Evolutionary conservation across 2,329 filamentous ascomycete genomes (phyloP), one percentile per base, ranked within the genome.

Genomic region (Apiospora hydei): DNA sequence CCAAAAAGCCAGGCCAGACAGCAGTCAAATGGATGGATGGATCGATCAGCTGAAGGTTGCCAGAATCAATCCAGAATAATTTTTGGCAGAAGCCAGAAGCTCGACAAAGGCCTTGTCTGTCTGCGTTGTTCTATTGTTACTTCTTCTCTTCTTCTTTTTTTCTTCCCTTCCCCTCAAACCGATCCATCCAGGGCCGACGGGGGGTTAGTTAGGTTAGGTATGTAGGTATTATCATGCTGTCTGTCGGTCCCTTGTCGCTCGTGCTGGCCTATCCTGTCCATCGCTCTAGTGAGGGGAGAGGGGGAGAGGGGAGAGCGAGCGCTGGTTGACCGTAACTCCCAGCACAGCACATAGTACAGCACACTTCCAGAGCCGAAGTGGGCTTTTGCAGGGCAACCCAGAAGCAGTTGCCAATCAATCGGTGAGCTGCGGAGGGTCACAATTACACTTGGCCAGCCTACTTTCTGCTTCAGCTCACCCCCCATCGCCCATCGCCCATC

Each of bases 391-490:
- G 57, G 57, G 34, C 57, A 64, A n/a, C 57, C 57, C 30, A 64
- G 34, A 41, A 21, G 3, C 57, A 13, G 34, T 64, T 64, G 34
- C 57, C 57, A 64, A 64, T 64, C 57, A 64, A 64, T 38, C 57
- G 51, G 57, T 41, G 57, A 64, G 57, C 57, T 64, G 57, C 34
- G 30, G 57, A 64, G 57, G 53, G 53, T 61, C 53, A 61, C 53
- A 61, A 61, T 61, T 61, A 61, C 53, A 61, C 53, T 61, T 61
- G 53, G 53, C 53, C 53, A 61, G 53, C 53, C 53, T 61, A 61
- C 53, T 64, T 64, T 21, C 57, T 16, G 34, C 57, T 41, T 64
- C 57, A 64, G 57, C 57, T 64, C 14, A 26, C 21, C 53, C n/a
- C n/a, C n/a, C n/a, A n/a, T n/a, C n/a, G n/a, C n/a, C 57, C 30